Percentiles rank a stretch among this genome's conserved stretches.
These are phyloP conservation scores for Bacidia gigantensis DNA, from an alignment of 495 filamentous ascomycete species.

Conservation along the genomic window DNA sequence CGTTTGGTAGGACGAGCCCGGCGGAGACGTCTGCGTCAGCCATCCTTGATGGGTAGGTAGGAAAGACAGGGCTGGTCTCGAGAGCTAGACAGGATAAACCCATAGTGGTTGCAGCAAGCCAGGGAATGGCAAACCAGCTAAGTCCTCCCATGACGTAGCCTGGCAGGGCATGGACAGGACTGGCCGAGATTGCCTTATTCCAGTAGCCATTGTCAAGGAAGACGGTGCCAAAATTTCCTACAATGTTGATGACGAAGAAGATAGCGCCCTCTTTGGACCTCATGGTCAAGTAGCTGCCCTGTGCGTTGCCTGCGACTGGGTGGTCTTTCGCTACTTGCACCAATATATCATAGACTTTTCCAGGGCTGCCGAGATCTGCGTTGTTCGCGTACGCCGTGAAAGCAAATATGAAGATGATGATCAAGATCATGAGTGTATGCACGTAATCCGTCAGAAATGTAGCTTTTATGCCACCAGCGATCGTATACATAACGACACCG, in stretches of 20 bases:
- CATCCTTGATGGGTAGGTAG: constrained; percentile 61
- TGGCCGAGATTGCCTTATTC: constrained; percentile 92
- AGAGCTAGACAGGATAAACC: constrained; percentile 78
- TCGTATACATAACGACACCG: constrained; percentile 66
- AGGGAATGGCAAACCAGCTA: constrained; percentile 92
- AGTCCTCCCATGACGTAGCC: constrained; percentile 87
- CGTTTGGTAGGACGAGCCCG: constrained; percentile 78
- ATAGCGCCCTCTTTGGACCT: constrained; percentile 72
- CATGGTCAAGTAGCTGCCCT: constrained; percentile 87
- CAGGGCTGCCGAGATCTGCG: constrained; percentile 62
- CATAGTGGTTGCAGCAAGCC: constrained; percentile 87
- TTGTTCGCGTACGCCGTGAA: constrained; percentile 75
- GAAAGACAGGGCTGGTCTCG: constrained; percentile 60
- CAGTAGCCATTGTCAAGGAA: constrained; percentile 78
- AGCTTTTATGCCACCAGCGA: constrained; percentile 68
- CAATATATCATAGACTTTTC: constrained; percentile 68
- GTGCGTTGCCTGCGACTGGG: constrained; percentile 73
- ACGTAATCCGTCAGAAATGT: constrained; percentile 68
- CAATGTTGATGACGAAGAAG: constrained; percentile 93
- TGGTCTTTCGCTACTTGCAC: constrained; percentile 53
- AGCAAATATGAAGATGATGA: constrained; percentile 84
- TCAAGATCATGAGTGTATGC: constrained; percentile 74
- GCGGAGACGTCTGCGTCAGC: constrained; percentile 61
- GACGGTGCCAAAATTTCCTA: constrained; percentile 67
- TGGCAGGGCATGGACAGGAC: constrained; percentile 75